phyloP scores from a whole-genome alignment of 75 land plant genomes.

The Selaginella tamariscina region DNA sequence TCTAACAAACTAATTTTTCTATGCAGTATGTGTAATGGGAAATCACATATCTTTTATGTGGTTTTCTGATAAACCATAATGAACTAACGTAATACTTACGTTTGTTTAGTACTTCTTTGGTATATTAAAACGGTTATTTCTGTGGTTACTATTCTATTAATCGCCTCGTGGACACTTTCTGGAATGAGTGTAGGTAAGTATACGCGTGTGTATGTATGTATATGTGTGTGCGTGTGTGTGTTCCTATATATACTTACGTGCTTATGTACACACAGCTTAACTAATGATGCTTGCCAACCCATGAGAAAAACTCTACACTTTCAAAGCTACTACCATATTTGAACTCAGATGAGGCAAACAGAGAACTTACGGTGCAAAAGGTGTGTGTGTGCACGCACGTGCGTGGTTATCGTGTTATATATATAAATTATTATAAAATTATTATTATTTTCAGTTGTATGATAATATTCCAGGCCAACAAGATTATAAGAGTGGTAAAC shows the following conservation, averaged over 20 bases:
- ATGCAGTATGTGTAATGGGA: background rate
- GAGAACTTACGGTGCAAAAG: background rate
- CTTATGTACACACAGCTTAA: conserved; percentile 2
- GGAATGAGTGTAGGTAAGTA: conserved; percentile 4
- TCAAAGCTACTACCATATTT: conserved; percentile 15
- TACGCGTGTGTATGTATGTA: background rate
- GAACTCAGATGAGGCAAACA: conserved; percentile 1
- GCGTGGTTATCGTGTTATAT: too few species aligned
- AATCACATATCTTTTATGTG: background rate
- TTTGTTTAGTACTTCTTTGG: background rate
- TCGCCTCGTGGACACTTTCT: conserved; percentile 9
- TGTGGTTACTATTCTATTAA: conserved; percentile 3
- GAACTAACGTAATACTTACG: background rate
- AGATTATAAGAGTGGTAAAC: conserved; percentile 12
- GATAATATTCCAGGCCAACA: conserved; percentile 12
- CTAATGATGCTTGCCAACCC: conserved; percentile 17
- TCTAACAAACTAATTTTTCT: background rate
- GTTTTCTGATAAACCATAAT: background rate
- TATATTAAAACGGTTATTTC: conserved; percentile 8
- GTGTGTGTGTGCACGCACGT: too few species aligned
- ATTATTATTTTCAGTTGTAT: too few species aligned
- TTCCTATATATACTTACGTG: background rate
- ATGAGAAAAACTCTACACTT: conserved; percentile 15
- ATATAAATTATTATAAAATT: too few species aligned
- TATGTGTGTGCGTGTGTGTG: background rate